A percentile compares a stretch with the other conserved stretches of the same genome.
Evolutionary conservation across 352 stramenopile genomes (phyloP).

Genomic region (Phytophthora citricola): DNA sequence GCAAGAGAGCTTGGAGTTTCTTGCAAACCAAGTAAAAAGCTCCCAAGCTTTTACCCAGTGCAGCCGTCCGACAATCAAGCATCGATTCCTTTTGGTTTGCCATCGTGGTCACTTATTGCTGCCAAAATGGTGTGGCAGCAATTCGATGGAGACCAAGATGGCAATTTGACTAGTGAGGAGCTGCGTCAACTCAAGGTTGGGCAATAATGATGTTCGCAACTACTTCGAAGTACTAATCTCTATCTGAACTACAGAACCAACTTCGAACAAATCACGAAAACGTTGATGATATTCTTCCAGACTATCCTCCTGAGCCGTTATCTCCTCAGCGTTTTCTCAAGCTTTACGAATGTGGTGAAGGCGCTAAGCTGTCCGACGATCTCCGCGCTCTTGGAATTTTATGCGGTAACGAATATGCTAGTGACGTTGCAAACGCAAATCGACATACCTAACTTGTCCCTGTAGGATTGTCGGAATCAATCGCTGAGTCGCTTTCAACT

Average conservation of each 20-base stretch:
- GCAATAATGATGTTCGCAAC: slow-evolving; percentile 1
- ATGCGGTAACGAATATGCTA: slow-evolving; percentile 36
- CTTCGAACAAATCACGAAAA: slow-evolving; percentile 32
- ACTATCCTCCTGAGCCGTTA: slow-evolving; percentile 11
- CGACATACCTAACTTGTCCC: not conserved
- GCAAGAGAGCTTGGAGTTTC: slow-evolving; percentile 56
- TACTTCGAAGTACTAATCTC: not conserved
- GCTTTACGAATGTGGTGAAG: slow-evolving; percentile 43
- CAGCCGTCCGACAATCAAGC: not conserved
- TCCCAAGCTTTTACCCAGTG: slow-evolving; percentile 30
- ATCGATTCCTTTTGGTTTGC: slow-evolving; percentile 19
- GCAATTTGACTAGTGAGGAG: slow-evolving; percentile 35
- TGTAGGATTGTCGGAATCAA: slow-evolving; percentile 28
- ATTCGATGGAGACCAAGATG: slow-evolving; percentile 45
- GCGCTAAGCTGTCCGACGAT: slow-evolving; percentile 40
- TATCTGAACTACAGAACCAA: slow-evolving; percentile 25
- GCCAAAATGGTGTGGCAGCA: slow-evolving; percentile 50
- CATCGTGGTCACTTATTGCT: slow-evolving; percentile 39
- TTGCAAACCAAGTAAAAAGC: slow-evolving; percentile 43
- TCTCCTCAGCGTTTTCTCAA: slow-evolving; percentile 26
- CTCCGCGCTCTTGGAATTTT: slow-evolving; percentile 49
- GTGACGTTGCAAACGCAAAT: too few species aligned
- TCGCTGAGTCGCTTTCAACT: slow-evolving; percentile 27
- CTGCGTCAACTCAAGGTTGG: slow-evolving; percentile 51
- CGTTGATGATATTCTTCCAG: slow-evolving; percentile 34